phyloP scores from a whole-genome alignment of 345 rosid species.

The Draba incana region DNA sequence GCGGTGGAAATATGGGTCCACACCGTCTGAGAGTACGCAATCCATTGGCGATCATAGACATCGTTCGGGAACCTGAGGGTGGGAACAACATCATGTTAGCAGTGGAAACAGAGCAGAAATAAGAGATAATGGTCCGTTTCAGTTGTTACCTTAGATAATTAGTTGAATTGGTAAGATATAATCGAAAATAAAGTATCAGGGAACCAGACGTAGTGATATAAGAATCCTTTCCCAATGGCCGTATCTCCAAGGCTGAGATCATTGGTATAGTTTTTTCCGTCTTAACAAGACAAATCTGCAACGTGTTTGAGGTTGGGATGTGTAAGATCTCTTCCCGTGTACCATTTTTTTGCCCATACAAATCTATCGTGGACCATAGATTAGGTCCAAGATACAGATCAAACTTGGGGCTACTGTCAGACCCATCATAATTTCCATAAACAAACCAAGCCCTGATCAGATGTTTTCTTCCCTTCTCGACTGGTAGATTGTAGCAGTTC shows the following conservation, averaged over 20 bases:
- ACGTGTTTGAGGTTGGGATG: background rate
- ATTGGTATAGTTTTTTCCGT: slow-evolving; percentile 38
- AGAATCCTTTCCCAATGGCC: slow-evolving; percentile 28
- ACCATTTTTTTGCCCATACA: background rate
- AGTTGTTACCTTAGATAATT: no score
- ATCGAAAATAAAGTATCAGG: background rate
- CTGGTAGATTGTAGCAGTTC: slow-evolving; percentile 2
- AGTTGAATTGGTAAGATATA: no score
- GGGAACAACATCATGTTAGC: no score
- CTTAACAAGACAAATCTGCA: slow-evolving; percentile 55
- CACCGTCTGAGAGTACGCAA: accelerated
- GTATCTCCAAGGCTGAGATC: slow-evolving; percentile 47
- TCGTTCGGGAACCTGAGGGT: slow-evolving; percentile 41
- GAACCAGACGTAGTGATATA: slow-evolving; percentile 31
- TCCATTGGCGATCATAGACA: slow-evolving; percentile 45
- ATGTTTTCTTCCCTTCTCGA: background rate
- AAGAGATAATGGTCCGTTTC: no score
- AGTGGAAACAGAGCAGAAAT: no score
- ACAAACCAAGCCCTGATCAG: background rate
- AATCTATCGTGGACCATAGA: background rate
- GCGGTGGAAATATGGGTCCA: slow-evolving; percentile 15
- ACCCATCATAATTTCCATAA: slow-evolving; percentile 4
- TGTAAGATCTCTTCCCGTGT: background rate
- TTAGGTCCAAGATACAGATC: background rate
- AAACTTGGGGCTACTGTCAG: background rate